Evolutionary conservation across 805 yeast genomes (phyloP).

Genomic region (Lipomyces oligophaga): DNA sequence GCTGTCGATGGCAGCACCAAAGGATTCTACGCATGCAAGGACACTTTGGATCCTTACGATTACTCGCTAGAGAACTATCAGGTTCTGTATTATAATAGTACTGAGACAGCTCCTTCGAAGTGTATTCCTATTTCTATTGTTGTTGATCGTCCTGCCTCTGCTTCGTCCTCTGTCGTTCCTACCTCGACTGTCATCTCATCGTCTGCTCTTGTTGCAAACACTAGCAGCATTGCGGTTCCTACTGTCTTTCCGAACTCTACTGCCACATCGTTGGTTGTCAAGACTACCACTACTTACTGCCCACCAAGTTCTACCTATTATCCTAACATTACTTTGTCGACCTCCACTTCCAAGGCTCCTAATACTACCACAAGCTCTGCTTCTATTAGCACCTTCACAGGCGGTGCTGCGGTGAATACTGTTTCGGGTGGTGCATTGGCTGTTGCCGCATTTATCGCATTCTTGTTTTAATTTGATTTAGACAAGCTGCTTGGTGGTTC

Average conservation of each 20-base stretch:
- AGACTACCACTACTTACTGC: background rate
- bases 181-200: slow-evolving; percentile 1
- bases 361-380: too few relatives aligned
- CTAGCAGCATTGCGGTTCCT: background rate
- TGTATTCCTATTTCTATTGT: slow-evolving; percentile 30
- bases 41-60: slow-evolving; percentile 46
- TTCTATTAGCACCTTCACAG: too few relatives aligned
- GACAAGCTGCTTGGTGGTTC: too few relatives aligned
- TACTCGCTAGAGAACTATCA: slow-evolving; percentile 37
- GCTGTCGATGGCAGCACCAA: slow-evolving; percentile 36
- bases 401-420: too few relatives aligned
- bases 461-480: too few relatives aligned
- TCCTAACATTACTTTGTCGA: too few relatives aligned
- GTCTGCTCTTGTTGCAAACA: background rate
- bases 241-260: background rate
- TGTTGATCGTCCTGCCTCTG: slow-evolving; percentile 2
- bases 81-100: slow-evolving; percentile 32
- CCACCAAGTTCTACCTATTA: too few relatives aligned
- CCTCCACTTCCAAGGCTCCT: too few relatives aligned
- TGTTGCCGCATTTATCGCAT: too few relatives aligned
- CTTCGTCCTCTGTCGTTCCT: slow-evolving; percentile 1
- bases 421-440: too few relatives aligned
- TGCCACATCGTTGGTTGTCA: background rate
- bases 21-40: slow-evolving; percentile 45
- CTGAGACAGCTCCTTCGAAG: slow-evolving; percentile 32